Conservation (phyloP, 495 filamentous ascomycete genomes). For the Trichoderma gamsii region DNA sequence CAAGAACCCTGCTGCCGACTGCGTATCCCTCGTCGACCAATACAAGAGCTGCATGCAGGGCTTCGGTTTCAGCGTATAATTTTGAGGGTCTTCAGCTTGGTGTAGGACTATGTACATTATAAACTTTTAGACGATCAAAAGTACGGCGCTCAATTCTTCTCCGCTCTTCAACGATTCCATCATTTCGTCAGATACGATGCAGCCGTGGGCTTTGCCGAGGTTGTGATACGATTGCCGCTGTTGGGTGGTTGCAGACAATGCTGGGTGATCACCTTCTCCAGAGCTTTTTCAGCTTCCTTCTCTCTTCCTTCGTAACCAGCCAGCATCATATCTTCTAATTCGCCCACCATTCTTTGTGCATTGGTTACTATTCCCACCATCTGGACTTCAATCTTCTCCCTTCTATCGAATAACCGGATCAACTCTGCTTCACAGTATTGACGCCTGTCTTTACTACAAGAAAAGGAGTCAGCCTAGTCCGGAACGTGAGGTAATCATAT, state of each 20-base stretch:
- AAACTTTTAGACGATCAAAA: not conserved
- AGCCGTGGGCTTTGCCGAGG: not conserved
- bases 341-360: not conserved
- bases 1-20: constrained; percentile 71
- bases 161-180: not conserved
- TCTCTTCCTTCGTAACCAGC: not conserved
- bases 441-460: not conserved
- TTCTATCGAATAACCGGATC: not conserved
- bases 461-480: not conserved
- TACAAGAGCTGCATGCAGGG: constrained; percentile 92
- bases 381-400: not conserved
- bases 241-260: not conserved
- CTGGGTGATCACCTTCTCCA: not conserved
- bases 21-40: constrained; percentile 69
- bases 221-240: no score
- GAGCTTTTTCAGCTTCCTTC: not conserved
- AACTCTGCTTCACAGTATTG: not conserved
- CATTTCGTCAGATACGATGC: not conserved
- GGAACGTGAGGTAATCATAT: not conserved
- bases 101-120: constrained; percentile 10
- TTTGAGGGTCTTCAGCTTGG: not conserved
- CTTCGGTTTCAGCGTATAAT: constrained; percentile 76
- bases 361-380: not conserved
- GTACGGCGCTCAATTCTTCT: not conserved
- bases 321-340: constrained; percentile 10